Evolutionary conservation across 441 rosid species (phyloP).

Genomic region (Eutrema salsugineum): DNA sequence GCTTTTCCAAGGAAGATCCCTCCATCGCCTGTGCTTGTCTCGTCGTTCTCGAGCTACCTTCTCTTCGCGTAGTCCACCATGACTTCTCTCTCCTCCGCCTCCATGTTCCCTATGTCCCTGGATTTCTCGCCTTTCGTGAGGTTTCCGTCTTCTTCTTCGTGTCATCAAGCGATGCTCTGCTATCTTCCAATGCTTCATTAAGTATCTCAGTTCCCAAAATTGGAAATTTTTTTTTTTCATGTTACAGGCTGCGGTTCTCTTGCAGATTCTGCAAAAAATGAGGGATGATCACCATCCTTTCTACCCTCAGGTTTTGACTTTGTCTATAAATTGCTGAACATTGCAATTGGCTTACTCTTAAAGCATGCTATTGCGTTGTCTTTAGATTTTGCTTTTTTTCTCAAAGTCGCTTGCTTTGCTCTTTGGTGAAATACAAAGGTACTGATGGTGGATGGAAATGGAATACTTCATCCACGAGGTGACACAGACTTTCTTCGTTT

Average conservation of each 20-base stretch:
- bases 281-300: constrained; percentile 45
- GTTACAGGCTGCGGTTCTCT: constrained; percentile 62
- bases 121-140: constrained; percentile 93
- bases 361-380: background rate
- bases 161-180: background rate
- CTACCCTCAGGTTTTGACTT: constrained; percentile 65
- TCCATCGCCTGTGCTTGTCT: constrained; percentile 73
- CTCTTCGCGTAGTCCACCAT: constrained; percentile 46
- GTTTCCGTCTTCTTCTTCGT: constrained; percentile 23
- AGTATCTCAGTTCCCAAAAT: constrained; percentile 1
- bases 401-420: constrained; percentile 14
- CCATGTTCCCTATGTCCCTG: constrained; percentile 70
- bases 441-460: constrained; percentile 88
- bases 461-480: constrained; percentile 93
- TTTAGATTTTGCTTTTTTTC: background rate
- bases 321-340: background rate
- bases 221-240: background rate
- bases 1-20: constrained; percentile 69
- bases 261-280: constrained; percentile 65
- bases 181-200: background rate
- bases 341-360: background rate
- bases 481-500: background rate
- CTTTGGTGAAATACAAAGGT: constrained; percentile 38
- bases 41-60: constrained; percentile 57
- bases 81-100: constrained; percentile 46